phyloP scores from a whole-genome alignment of 441 rosid species.

The Daphne laureola region DNA sequence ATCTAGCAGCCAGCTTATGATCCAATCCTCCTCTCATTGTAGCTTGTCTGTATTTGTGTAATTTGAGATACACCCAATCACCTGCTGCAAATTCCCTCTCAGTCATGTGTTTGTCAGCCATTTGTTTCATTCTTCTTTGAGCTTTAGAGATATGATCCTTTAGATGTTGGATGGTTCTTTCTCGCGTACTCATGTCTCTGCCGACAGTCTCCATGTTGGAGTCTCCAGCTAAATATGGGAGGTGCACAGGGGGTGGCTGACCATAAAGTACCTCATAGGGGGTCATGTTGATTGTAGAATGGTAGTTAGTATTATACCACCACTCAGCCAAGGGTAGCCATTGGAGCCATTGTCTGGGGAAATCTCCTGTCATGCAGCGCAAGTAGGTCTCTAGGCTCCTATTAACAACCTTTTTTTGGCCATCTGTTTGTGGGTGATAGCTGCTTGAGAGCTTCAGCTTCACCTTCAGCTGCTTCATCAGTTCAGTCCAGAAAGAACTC shows the following conservation, averaged over 20 bases:
- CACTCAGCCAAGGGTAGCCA: not conserved
- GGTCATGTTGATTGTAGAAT: not conserved
- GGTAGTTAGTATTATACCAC: not conserved
- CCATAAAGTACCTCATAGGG: not conserved
- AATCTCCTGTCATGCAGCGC: not conserved
- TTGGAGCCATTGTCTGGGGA: not conserved
- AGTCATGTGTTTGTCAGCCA: not conserved
- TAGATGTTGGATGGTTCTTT: not conserved
- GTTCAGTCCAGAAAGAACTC: too few relatives aligned
- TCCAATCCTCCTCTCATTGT: not conserved
- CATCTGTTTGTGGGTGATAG: constrained; percentile 1
- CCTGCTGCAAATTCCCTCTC: not conserved
- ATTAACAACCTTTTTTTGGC: not conserved
- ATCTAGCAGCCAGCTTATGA: not conserved
- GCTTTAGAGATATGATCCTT: not conserved
- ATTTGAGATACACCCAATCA: not conserved
- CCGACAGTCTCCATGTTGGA: not conserved
- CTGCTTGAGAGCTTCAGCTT: not conserved
- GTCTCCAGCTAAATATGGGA: not conserved
- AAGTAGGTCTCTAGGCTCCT: constrained; percentile 1
- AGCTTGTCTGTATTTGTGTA: not conserved
- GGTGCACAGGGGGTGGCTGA: not conserved
- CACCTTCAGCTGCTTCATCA: too few relatives aligned
- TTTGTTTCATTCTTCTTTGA: not conserved
- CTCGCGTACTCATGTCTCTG: rapidly evolving